Conservation (phyloP, 768 basidiomycete species). For the Melanogaster broomeanus region DNA sequence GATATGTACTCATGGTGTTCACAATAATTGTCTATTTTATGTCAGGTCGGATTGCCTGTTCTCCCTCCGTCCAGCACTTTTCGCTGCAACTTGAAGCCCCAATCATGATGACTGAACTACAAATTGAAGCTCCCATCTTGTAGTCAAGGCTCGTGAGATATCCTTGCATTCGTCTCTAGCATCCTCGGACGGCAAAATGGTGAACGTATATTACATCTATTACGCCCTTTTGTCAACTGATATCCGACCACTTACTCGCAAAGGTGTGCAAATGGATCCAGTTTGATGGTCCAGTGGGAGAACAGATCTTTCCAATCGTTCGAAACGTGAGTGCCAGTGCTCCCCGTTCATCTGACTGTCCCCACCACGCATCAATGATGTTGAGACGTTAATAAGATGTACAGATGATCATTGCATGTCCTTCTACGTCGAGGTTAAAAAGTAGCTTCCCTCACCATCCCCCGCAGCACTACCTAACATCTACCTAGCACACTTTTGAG, state of each 20-base stretch:
- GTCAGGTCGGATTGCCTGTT: too few species aligned
- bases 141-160: too few species aligned
- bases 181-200: conserved; percentile 58
- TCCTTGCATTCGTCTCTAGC: too few species aligned
- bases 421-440: not conserved
- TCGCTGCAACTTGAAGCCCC: too few species aligned
- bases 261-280: conserved; percentile 79
- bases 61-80: too few species aligned
- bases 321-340: conserved; percentile 43
- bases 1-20: too few species aligned
- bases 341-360: not conserved
- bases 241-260: not conserved
- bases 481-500: conserved; percentile 22
- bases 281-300: conserved; percentile 69
- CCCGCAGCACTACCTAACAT: conserved; percentile 1
- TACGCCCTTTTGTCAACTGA: not conserved
- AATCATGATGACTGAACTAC: too few species aligned
- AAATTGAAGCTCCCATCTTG: too few species aligned
- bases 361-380: not conserved
- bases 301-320: conserved; percentile 63
- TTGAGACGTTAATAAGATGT: not conserved
- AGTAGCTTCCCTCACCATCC: not conserved
- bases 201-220: conserved; percentile 21
- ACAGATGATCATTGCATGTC: conserved; percentile 1
- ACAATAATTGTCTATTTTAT: too few species aligned